These are phyloP conservation scores for Penstemon newberryi DNA, from an alignment of 257 asterid genomes.

Conservation along the genomic window DNA sequence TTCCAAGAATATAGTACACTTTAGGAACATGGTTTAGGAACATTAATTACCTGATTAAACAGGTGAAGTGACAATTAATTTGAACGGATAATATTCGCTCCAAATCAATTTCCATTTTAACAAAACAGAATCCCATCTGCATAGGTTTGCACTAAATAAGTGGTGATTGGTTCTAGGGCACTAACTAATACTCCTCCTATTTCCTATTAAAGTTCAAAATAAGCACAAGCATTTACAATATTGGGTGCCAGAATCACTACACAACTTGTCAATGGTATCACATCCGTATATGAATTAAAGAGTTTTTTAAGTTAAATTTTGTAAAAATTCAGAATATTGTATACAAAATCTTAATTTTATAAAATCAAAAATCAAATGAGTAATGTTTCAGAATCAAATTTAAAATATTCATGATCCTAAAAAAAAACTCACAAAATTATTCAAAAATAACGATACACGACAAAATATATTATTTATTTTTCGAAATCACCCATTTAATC, in stretches of 20 bases:
- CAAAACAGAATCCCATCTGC: slow-evolving; percentile 31
- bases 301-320: no score
- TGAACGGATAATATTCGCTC: slow-evolving; percentile 29
- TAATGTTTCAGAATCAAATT: no score
- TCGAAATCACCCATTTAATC: no score
- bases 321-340: no score
- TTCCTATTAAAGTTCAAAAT: slow-evolving; percentile 12
- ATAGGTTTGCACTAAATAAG: slow-evolving; percentile 20
- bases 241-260: not conserved
- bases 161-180: not conserved
- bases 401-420: no score
- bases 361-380: no score
- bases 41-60: slow-evolving; percentile 2
- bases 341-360: no score
- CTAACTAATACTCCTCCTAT: not conserved
- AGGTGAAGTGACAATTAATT: slow-evolving; percentile 11
- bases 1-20: no score
- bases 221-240: not conserved
- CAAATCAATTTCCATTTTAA: slow-evolving; percentile 29
- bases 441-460: no score
- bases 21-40: not conserved
- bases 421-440: no score
- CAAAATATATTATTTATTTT: no score
- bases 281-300: not conserved
- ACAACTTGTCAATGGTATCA: not conserved